Base-by-base conservation (phyloP, 208 protist species). In the Leishmania mexicana region DNA sequence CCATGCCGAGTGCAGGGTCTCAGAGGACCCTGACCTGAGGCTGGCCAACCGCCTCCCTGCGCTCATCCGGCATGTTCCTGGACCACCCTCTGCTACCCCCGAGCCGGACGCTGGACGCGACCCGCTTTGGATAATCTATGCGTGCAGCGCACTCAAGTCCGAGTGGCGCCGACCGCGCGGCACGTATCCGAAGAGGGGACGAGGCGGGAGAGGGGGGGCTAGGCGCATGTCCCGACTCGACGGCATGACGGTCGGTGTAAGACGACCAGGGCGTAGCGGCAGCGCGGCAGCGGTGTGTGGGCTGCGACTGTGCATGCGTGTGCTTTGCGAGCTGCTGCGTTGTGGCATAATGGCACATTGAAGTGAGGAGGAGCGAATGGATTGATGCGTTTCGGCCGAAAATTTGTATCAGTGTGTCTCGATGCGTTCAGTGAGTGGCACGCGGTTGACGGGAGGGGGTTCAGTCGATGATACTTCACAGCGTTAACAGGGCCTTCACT, bases 401-500 rank as follows among this genome's bases (percentile, higher is more conserved):
- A 7, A 11, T 11, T 10, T 10, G 45, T 47, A 0, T 0, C 8
- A 11, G 45, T 35, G 8, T 47, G 45, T 47, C 45, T 11, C 8
- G 11, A 10, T 47, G 45, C 45, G 10, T 0, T 47, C 45, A 57
- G 15, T 57, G 17, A 24, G 1, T 7, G 17, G 19, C 13, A 6
- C 3, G 53, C 17, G 5, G 17, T 57, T 6, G 53, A 24, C 24
- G 57, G 5, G 54, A 2, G 49, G 49, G 51, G 17, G 24, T 60
- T 6, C 24, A 6, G 57, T 13, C 17, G 19, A 21, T 0, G 24
- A 24, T 21, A 60, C 24, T n/a, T 21, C 4, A 24, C 57, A 4
- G 0, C 0, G 19, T 0, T 7, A 3, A 60, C 0, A 60, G 6
- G 57, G 6, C 6, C 57, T 60, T 0, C 3, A 1, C 0, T 60